Evolutionary conservation across 2,329 filamentous ascomycete genomes (phyloP).

Genomic region (Malbranchea cinnamomea): DNA sequence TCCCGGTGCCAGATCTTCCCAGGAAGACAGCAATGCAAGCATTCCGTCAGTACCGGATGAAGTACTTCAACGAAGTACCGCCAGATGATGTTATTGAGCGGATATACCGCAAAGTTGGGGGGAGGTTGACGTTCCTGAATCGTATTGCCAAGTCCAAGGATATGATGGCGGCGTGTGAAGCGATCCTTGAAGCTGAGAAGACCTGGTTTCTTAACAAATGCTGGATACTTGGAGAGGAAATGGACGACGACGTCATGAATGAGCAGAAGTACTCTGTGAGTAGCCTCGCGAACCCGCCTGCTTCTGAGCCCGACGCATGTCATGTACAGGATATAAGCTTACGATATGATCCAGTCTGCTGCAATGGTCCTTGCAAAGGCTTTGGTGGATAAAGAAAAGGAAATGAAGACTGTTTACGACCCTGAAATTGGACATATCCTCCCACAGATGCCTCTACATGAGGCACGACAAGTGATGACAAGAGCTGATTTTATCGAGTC

Average conservation of each 20-base stretch:
- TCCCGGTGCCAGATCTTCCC: constrained; percentile 68
- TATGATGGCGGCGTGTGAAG: constrained; percentile 64
- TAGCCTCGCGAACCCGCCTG: constrained; percentile 13
- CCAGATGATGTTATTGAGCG: constrained; percentile 45
- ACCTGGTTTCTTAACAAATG: constrained; percentile 70
- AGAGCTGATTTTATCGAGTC: constrained; percentile 83
- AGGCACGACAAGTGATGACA: constrained; percentile 86
- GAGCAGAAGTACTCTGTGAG: constrained; percentile 87
- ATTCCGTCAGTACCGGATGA: constrained; percentile 61
- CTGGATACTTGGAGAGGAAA: constrained; percentile 58
- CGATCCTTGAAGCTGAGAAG: constrained; percentile 56
- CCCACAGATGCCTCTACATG: constrained; percentile 65
- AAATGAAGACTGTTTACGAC: constrained; percentile 49
- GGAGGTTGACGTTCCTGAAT: constrained; percentile 74
- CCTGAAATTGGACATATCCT: constrained; percentile 55
- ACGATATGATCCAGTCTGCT: constrained; percentile 44
- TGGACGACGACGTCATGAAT: constrained; percentile 97
- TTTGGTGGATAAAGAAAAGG: constrained; percentile 66
- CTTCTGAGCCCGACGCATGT: neutral
- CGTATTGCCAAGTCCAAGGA: constrained; percentile 74
- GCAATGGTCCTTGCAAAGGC: constrained; percentile 88
- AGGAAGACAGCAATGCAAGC: constrained; percentile 65
- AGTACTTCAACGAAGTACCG: constrained; percentile 53
- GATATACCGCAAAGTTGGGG: constrained; percentile 77
- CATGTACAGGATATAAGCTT: constrained; percentile 10